Base-by-base conservation (phyloP, 2,329 filamentous ascomycete species). In the Nothomitra cinnamomea region DNA sequence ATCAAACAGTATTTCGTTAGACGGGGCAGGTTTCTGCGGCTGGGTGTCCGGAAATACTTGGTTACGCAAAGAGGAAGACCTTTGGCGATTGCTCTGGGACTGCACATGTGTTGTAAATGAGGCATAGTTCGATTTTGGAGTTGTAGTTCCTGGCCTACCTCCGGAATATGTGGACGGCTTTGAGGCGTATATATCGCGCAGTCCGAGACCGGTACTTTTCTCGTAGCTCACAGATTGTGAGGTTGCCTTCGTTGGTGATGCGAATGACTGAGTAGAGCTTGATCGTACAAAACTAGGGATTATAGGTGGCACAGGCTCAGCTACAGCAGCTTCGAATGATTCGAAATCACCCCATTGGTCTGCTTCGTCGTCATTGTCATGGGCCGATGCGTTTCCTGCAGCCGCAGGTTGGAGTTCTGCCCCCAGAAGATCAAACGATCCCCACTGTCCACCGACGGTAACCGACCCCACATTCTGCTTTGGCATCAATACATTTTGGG, bases 1-100 rank as follows among this genome's bases (percentile, higher is more conserved):
- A 58, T 66, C 64, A 54, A 66, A 66, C 6, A 66, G 50, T 15
- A 66, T 56, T 13, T 66, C 49, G 17, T 17, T 49, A n/a, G 21
- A 21, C 32, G 45, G 45, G 10, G 21, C 32, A n/a, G 45, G 4
- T 4, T 24, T 32, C 45, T 17, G 45, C 4, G 22, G 22, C 22
- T 49, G 45, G 15, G 45, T 7, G 10, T 32, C 45, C 21, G 45
- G 45, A 49, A 35, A 49, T 24, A 49, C 15, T 19, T 49, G 45
- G n/a, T 49, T 49, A 15, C 45, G 45, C 19, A 49, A 15, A 24
- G 45, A 49, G 24, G 45, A 49, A 28, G 45, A 49, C 21, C 45
- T 24, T 28, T 49, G 45, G 15, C 45, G 45, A 28, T 35, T 25
- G 45, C 24, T 35, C 22, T 24, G 45, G 13, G 24, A 24, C n/a